Base-by-base conservation (phyloP, 2,329 filamentous ascomycete species). In the Epichloe aotearoae region DNA sequence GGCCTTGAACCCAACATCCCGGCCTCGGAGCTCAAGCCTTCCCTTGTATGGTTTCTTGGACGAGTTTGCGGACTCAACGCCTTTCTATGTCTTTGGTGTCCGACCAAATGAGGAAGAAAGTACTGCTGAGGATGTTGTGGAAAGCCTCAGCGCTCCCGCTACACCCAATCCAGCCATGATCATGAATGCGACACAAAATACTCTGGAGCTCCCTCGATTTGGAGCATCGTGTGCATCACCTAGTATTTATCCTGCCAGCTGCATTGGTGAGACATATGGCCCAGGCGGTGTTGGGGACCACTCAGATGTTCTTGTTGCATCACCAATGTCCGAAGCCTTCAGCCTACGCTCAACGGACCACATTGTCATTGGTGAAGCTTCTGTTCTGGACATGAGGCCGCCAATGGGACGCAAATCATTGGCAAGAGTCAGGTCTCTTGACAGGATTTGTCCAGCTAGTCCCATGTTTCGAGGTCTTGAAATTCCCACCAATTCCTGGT, bases 1-100 rank as follows among this genome's bases (percentile, higher is more conserved):
- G n/a, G 74, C 76, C 47, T 63, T 77, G 38, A 71, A 70, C 1
- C 55, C 62, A 33, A 57, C 56, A 2, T 54, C 55, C 15, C 69
- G 72, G 2, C 67, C 67, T 20, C 71, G 74, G 52, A 77, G 76
- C 55, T 67, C 70, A 44, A 79, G 73, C 53, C 58, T 78, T 39
- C 75, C 76, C 0, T 55, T 71, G n/a, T 73, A 72, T 52, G 69
- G 67, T 6, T 67, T 69, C 37, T 59, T 65, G 3, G 72, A 74
- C 48, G 68, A 67, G 19, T 64, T 70, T 38, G 67, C 69, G 12
- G 70, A 73, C 30, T 61, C 65, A 1, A 67, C 72, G 1, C 72
- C 72, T 1, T 76, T 75, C 53, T 73, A 71, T 54, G 66, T 75
- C 33, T 75, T 76, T 55, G 73, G 72, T 1, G 63, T 66, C 30